phyloP scores from a whole-genome alignment of 2,329 filamentous ascomycete species.

The Penicillium sp. region DNA sequence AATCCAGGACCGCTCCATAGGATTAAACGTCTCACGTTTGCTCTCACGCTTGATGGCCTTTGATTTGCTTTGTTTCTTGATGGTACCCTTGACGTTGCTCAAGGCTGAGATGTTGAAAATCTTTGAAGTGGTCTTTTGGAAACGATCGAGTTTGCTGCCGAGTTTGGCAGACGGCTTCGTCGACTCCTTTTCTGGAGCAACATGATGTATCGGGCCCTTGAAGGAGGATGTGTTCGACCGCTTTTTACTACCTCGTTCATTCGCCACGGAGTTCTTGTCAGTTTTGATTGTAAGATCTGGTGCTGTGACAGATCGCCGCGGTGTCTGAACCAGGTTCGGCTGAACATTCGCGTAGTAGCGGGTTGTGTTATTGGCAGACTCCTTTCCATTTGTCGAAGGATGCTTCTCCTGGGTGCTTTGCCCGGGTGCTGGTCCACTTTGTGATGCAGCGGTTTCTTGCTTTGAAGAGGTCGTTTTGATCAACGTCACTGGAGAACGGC shows the following conservation, averaged over 20 bases:
- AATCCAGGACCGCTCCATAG: conserved; percentile 15
- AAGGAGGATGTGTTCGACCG: conserved; percentile 4
- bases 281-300: not conserved
- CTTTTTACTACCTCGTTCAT: not conserved
- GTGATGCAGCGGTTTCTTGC: not conserved
- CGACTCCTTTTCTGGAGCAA: not conserved
- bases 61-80: conserved; percentile 14
- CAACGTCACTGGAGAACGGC: conserved; percentile 4
- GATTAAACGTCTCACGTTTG: conserved; percentile 19
- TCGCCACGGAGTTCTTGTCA: not conserved
- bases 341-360: conserved; percentile 1
- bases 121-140: conserved; percentile 10
- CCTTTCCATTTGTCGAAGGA: not conserved
- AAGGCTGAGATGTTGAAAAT: conserved; percentile 4
- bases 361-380: not conserved
- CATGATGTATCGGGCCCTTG: not conserved
- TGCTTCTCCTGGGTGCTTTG: not conserved
- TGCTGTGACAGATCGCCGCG: conserved; percentile 5
- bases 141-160: not conserved
- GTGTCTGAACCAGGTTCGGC: not conserved
- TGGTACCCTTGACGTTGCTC: conserved; percentile 4
- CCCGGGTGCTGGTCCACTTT: not conserved
- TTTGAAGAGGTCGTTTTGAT: not conserved
- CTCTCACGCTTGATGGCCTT: conserved; percentile 16
- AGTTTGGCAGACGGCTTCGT: conserved; percentile 3